Percentiles rank a stretch among this genome's conserved stretches.
phyloP scores from a whole-genome alignment of 148 eudicot species.

The Polygonum maritimum region DNA sequence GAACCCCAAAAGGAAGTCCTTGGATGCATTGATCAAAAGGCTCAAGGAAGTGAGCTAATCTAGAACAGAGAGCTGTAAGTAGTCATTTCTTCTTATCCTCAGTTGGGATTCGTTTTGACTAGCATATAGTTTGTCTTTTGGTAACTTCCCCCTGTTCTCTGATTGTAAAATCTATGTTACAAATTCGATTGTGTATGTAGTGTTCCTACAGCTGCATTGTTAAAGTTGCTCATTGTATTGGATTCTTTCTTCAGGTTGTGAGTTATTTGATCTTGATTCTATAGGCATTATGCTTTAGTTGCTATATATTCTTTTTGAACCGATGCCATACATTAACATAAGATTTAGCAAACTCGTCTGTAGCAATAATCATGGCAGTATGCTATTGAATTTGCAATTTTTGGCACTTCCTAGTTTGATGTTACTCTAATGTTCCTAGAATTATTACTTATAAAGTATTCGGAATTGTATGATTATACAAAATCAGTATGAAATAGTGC shows the following conservation, averaged over 20 bases:
- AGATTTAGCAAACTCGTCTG: neutral
- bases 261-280: neutral
- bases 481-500: neutral
- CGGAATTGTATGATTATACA: too few species aligned
- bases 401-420: neutral
- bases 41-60: constrained; percentile 84
- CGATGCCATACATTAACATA: neutral
- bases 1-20: constrained; percentile 85
- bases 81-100: constrained; percentile 19
- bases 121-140: neutral
- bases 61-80: constrained; percentile 27
- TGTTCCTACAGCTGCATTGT: constrained; percentile 17
- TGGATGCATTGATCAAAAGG: constrained; percentile 77
- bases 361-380: neutral
- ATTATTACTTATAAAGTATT: too few species aligned
- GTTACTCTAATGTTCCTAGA: neutral
- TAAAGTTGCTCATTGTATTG: constrained; percentile 22
- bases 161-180: constrained; percentile 21
- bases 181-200: constrained; percentile 38
- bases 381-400: neutral
- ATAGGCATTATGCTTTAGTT: neutral
- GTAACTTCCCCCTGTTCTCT: constrained; percentile 13
- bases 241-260: constrained; percentile 19
- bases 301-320: neutral
- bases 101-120: constrained; percentile 21